These are phyloP conservation scores for Ophidiomyces ophidiicola DNA, from an alignment of 2,329 filamentous ascomycete species.

Conservation along the genomic window DNA sequence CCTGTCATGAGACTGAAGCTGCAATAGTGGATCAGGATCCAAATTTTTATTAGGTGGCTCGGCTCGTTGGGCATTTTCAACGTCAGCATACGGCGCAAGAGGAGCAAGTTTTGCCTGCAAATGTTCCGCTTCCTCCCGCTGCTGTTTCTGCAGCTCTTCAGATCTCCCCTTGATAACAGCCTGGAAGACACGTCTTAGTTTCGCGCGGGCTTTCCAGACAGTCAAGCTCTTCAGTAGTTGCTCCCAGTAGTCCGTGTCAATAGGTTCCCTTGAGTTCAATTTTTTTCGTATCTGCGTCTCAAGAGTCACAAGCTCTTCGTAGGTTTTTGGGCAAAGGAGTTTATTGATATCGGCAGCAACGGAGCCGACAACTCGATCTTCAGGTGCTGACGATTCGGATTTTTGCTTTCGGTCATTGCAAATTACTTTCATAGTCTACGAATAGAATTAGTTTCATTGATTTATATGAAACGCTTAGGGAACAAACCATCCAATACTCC, in stretches of 20 bases:
- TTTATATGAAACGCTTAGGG: neutral
- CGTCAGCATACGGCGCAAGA: conserved; percentile 28
- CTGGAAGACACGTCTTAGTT: conserved; percentile 64
- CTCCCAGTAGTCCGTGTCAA: conserved; percentile 97
- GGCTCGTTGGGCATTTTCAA: neutral
- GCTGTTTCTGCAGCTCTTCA: conserved; percentile 52
- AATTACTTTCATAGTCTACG: conserved; percentile 65
- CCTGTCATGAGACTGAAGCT: conserved; percentile 53
- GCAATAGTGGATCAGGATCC: conserved; percentile 56
- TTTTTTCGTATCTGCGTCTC: conserved; percentile 81
- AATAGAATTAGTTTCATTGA: conserved; percentile 3
- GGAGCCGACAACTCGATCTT: conserved; percentile 65
- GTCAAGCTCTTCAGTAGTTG: conserved; percentile 72
- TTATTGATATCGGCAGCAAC: conserved; percentile 81
- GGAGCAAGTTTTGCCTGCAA: conserved; percentile 43
- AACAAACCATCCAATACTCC: conserved; percentile 68
- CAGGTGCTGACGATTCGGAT: conserved; percentile 46
- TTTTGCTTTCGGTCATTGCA: conserved; percentile 64
- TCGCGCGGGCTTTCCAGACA: conserved; percentile 85
- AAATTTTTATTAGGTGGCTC: neutral
- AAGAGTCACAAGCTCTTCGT: conserved; percentile 72
- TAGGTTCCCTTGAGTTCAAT: conserved; percentile 73
- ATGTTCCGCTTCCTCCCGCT: conserved; percentile 53
- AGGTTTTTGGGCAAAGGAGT: conserved; percentile 70
- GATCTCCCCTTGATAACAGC: conserved; percentile 60